These are phyloP conservation scores for Capillidium heterosporum DNA, from an alignment of 371 early-diverging fungal genomes.

Conservation along the genomic window DNA sequence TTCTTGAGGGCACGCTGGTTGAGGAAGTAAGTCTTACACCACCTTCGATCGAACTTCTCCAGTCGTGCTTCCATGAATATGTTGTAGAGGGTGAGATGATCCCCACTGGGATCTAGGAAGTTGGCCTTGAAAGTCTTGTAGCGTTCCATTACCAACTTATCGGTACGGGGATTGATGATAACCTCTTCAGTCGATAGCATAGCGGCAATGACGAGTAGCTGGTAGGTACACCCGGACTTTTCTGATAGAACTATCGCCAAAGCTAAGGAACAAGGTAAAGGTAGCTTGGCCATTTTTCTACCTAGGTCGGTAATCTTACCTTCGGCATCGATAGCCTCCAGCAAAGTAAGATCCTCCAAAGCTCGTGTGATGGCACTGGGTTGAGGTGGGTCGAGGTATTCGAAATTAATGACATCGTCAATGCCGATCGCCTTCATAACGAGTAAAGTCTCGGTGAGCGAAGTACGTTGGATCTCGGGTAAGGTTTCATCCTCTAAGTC, in stretches of 20 bases:
- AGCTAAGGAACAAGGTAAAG: constrained; percentile 83
- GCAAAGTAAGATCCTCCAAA: constrained; percentile 72
- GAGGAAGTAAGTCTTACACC: constrained; percentile 85
- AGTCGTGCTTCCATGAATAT: constrained; percentile 79
- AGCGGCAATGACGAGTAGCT: constrained; percentile 29
- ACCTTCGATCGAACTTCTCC: constrained; percentile 51
- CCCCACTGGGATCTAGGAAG: constrained; percentile 52
- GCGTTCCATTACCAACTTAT: constrained; percentile 52
- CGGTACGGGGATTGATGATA: constrained; percentile 59
- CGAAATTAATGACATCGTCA: constrained; percentile 81
- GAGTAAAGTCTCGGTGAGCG: constrained; percentile 73
- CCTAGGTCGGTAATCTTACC: constrained; percentile 88
- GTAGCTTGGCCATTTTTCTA: constrained; percentile 84
- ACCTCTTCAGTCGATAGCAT: constrained; percentile 79
- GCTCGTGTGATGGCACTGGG: constrained; percentile 65
- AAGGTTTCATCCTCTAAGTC: constrained; percentile 66
- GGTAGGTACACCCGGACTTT: constrained; percentile 23
- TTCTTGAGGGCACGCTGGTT: constrained; percentile 66
- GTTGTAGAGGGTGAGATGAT: constrained; percentile 75
- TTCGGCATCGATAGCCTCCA: constrained; percentile 86
- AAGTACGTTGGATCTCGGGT: constrained; percentile 92
- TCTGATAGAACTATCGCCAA: constrained; percentile 52
- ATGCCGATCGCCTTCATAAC: constrained; percentile 82
- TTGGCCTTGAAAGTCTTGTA: constrained; percentile 55
- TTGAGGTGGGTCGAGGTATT: constrained; percentile 90